These are phyloP conservation scores for Sporothrix mexicana DNA, from an alignment of 2,329 filamentous ascomycete genomes.

Conservation along the genomic window DNA sequence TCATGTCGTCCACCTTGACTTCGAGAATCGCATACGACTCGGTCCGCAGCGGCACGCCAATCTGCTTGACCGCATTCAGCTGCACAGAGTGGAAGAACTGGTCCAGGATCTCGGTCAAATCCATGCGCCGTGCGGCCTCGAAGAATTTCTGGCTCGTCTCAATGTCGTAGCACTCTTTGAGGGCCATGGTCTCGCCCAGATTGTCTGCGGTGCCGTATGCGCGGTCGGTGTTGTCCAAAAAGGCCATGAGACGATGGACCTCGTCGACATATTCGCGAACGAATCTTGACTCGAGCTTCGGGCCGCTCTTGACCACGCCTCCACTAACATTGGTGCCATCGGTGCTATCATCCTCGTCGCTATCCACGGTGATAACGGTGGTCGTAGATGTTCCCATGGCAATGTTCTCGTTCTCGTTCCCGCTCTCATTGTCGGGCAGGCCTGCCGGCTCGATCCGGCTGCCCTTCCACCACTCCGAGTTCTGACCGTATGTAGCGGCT, in stretches of 20 bases:
- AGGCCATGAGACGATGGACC: constrained; percentile 66
- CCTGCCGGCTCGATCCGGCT: constrained; percentile 43
- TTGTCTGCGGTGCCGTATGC: constrained; percentile 62
- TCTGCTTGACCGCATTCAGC: neutral
- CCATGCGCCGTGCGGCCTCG: constrained; percentile 46
- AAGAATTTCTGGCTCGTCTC: constrained; percentile 54
- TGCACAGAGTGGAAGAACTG: constrained; percentile 30
- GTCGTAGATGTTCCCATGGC: neutral
- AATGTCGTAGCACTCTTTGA: constrained; percentile 30
- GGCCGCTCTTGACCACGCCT: neutral
- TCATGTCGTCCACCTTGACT: constrained; percentile 69
- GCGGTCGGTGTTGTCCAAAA: constrained; percentile 65
- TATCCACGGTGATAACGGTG: neutral
- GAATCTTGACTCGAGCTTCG: neutral
- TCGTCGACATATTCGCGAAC: constrained; percentile 57
- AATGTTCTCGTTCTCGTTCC: too few species aligned
- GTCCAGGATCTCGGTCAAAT: neutral
- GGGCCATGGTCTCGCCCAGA: neutral
- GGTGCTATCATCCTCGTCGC: neutral
- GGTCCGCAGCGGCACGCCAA: neutral
- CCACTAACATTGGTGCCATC: neutral
- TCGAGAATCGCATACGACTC: constrained; percentile 39
- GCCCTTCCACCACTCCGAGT: constrained; percentile 67
- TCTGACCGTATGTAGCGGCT: constrained; percentile 58
- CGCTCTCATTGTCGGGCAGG: constrained; percentile 40